Percentiles rank a stretch among this genome's conserved stretches.
Evolutionary conservation across 352 stramenopile genomes (phyloP).

Genomic region (Peronospora farinosa): DNA sequence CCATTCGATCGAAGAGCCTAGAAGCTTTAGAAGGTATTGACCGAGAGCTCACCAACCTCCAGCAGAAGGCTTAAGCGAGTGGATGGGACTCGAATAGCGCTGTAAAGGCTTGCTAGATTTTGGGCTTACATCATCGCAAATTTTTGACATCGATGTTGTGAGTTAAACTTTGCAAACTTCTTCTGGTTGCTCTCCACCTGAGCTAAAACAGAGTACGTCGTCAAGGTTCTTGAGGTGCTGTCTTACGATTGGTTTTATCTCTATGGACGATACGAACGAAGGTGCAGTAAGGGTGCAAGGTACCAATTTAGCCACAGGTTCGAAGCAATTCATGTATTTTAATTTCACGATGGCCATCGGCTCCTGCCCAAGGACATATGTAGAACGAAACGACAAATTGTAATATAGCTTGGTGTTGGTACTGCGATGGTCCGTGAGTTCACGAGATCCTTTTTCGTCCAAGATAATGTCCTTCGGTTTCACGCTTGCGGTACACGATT

Average conservation of each 20-base stretch:
- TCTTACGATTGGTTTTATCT: conserved; percentile 59
- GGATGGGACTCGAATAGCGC: not conserved
- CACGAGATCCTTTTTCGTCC: no score
- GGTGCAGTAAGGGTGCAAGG: no score
- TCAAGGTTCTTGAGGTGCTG: conserved; percentile 56
- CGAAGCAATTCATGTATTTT: conserved; percentile 13
- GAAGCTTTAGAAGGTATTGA: conserved; percentile 58
- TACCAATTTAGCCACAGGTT: no score
- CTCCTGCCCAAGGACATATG: not conserved
- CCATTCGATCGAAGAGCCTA: conserved; percentile 46
- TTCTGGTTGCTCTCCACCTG: conserved; percentile 33
- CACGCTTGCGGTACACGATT: no score
- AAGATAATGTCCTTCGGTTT: no score
- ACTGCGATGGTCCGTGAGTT: no score
- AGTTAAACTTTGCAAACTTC: conserved; percentile 47
- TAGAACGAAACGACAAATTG: no score
- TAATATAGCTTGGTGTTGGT: no score
- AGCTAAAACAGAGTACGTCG: conserved; percentile 50
- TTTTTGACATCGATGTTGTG: conserved; percentile 44
- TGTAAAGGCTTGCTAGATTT: not conserved
- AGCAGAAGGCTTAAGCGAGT: conserved; percentile 1
- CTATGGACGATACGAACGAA: conserved; percentile 42
- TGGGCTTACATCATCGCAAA: conserved; percentile 12
- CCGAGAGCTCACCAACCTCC: conserved; percentile 17
- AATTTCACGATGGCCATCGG: conserved; percentile 31